Base-by-base conservation (phyloP, 1,284 basidiomycete species). In the Serendipita sp. region DNA sequence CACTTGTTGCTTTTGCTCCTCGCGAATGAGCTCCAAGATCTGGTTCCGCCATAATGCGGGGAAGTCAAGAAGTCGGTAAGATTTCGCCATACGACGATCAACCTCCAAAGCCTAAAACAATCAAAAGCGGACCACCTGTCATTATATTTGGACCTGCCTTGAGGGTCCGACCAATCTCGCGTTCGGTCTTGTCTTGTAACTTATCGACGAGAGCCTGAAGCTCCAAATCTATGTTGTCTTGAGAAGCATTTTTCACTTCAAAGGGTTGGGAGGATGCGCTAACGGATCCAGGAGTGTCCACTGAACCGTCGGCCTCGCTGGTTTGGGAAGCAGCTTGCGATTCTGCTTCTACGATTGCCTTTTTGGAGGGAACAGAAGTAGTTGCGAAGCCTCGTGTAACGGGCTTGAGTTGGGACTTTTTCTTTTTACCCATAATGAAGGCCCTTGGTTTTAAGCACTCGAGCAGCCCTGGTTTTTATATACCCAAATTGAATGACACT, bases 121-220 rank as follows among this genome's bases (percentile, higher is more conserved):
- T 29, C 12, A 60, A 47, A 22, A 61, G 61, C 62, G 22, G 22
- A 42, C 29, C 43, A 50, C 22, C 61, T 26, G 34, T 62, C 26
- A 62, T 29, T 47, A 1, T n/a, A 22, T 53, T 32, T 8, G 17
- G 47, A 67, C 73, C 22, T 61, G 81, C 82, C 75, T 82, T 85
- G 63, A 83, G 69, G 12, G 79, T 81, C 69, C 92, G 80, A 1
- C 78, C 73, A 62, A 94, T 83, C 68, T 98, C 96, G 73, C 88
- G 94, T 70, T 97, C 92, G 1, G 83, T 88, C 68, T 85, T 91
- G 15, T 94, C 91, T 69, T 95, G 90, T 35, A 90, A 76, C 68
- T 83, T 85, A 67, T 97, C 93, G 0, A 93, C 81, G 53, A 92
- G 70, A 61, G 70, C 73, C 72, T 89, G 86, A 61, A 88, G 76